Conservation (phyloP, 2,329 filamentous ascomycete genomes). For the Daldinia sp. region DNA sequence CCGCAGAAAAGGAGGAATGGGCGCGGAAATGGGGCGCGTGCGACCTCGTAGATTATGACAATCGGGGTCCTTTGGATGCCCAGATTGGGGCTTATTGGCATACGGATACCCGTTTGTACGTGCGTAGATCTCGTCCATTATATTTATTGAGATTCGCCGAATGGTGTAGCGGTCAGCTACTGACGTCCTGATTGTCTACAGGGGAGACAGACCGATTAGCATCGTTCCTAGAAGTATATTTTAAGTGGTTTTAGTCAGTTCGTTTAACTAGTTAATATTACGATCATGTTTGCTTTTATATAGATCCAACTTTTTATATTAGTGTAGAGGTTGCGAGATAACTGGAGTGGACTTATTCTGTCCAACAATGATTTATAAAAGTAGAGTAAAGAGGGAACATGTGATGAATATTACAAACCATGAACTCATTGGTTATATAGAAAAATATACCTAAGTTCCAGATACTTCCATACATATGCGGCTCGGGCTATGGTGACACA, state of each 20-base stretch:
- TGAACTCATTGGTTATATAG: not conserved
- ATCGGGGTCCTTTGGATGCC: not conserved
- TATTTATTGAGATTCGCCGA: conserved; percentile 2
- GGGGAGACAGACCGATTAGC: not conserved
- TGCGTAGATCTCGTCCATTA: conserved; percentile 16
- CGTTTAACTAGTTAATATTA: not conserved
- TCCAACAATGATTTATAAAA: not conserved
- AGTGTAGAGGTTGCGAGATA: not conserved
- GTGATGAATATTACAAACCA: too few relatives aligned
- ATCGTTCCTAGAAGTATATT: not conserved
- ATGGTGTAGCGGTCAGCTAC: not conserved
- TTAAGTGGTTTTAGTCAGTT: conserved; percentile 3
- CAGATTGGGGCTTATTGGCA: conserved; percentile 26
- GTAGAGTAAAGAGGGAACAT: too few relatives aligned
- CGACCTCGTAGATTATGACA: conserved; percentile 25
- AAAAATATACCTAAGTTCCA: not conserved
- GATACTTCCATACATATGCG: not conserved
- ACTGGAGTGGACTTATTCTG: not conserved
- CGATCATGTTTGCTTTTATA: not conserved
- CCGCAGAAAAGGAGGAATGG: conserved; percentile 4
- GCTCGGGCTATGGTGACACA: not conserved
- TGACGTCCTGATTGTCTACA: not conserved
- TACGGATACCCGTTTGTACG: conserved; percentile 21
- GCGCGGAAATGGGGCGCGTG: conserved; percentile 6
- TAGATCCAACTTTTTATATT: not conserved